These are phyloP conservation scores for Oryza meridionalis DNA, from an alignment of 176 grass and related monocot species.

Conservation along the genomic window DNA sequence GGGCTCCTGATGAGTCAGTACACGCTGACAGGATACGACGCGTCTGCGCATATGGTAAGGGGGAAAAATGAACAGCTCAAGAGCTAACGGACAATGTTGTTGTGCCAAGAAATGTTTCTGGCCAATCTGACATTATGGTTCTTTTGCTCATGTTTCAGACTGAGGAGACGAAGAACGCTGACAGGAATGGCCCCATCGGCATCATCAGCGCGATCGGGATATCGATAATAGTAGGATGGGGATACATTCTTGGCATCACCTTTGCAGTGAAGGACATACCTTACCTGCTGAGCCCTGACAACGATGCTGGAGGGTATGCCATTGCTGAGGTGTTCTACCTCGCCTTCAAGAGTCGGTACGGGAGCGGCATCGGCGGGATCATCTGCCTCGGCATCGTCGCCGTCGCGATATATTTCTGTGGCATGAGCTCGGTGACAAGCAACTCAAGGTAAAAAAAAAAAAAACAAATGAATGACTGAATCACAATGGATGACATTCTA, in stretches of 20 bases:
- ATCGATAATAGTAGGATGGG: conserved; percentile 80
- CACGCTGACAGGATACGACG: conserved; percentile 81
- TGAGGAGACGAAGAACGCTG: conserved; percentile 84
- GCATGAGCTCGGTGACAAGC: conserved; percentile 81
- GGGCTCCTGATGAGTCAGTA: conserved; percentile 96
- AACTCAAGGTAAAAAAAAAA: conserved; percentile 65
- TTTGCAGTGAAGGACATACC: conserved; percentile 83
- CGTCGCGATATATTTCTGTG: conserved; percentile 79
- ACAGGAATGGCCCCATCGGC: conserved; percentile 79
- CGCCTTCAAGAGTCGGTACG: conserved; percentile 79
- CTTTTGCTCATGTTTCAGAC: conserved; percentile 50
- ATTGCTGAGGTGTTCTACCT: conserved; percentile 88
- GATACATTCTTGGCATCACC: conserved; percentile 75
- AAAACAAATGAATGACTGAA: no score
- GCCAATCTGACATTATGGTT: background rate
- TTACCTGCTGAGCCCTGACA: conserved; percentile 69
- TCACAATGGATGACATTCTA: no score
- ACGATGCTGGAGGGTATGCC: conserved; percentile 84
- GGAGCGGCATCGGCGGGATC: conserved; percentile 73
- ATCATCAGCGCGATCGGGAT: conserved; percentile 83
- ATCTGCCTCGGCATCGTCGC: conserved; percentile 70
- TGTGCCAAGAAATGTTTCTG: background rate
- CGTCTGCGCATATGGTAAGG: conserved; percentile 88
- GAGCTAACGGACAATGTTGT: background rate
- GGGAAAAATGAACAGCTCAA: background rate